These are phyloP conservation scores for Lathyrus oleraceus DNA, from an alignment of 306 rosid genomes.

Conservation along the genomic window DNA sequence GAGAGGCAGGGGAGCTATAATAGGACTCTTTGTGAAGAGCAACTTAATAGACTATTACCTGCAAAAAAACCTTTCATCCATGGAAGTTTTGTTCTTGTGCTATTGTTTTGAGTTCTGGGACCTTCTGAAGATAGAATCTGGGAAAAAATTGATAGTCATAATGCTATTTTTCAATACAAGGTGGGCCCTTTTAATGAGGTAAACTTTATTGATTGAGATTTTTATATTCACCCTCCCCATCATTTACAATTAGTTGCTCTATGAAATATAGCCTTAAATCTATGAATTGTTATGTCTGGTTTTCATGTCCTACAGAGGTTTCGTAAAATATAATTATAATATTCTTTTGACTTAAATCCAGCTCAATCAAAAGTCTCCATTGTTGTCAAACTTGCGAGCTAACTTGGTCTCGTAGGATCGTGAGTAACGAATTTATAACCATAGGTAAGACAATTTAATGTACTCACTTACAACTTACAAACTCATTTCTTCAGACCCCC, in stretches of 20 bases:
- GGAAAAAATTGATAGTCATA: slow-evolving; percentile 82
- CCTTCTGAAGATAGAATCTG: slow-evolving; percentile 80
- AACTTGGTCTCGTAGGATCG: not conserved
- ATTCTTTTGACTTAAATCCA: not conserved
- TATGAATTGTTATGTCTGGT: slow-evolving; percentile 6
- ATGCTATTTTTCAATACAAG: slow-evolving; percentile 87
- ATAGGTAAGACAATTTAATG: not conserved
- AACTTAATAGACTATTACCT: slow-evolving; percentile 77
- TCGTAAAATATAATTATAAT: slow-evolving; percentile 11
- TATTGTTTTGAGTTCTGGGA: slow-evolving; percentile 98
- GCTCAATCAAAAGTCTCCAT: not conserved
- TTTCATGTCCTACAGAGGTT: slow-evolving; percentile 21
- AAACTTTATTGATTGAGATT: slow-evolving; percentile 9
- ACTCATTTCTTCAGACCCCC: not conserved
- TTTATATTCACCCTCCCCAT: slow-evolving; percentile 18
- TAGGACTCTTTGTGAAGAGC: slow-evolving; percentile 82
- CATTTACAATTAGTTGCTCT: slow-evolving; percentile 10
- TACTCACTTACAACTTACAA: not conserved
- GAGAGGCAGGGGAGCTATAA: slow-evolving; percentile 77
- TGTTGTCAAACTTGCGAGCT: too few relatives aligned
- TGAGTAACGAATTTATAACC: not conserved
- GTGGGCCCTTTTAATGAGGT: slow-evolving; percentile 98
- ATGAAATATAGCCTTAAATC: slow-evolving; percentile 6
- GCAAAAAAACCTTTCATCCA: slow-evolving; percentile 87
- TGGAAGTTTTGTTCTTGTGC: slow-evolving; percentile 80